Base-by-base conservation (phyloP, 2,329 filamentous ascomycete species). In the Fusarium liriodendri region DNA sequence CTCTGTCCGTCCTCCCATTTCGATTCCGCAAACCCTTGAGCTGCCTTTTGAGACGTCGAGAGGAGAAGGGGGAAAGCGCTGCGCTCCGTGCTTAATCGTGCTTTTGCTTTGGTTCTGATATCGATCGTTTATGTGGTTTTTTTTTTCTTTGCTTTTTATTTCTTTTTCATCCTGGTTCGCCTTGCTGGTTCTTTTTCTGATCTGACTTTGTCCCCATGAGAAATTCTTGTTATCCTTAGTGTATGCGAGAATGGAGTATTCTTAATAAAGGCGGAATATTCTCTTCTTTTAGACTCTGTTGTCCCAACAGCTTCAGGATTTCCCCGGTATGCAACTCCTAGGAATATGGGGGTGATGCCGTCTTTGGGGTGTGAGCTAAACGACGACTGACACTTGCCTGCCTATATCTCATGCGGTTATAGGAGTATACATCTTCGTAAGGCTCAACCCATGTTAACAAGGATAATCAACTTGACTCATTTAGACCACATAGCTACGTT, bases 201-300 rank as follows among this genome's bases (percentile, higher is more conserved):
- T 38, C 33, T 58, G 55, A 52, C 27, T 52, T 52, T 32, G 18
- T 52, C 60, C 63, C 65, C 42, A n/a, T 18, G 42, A 47, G 63
- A 72, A 70, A 70, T 70, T 61, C 67, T 70, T 70, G 66, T 66
- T 64, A 52, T 52, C 25, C 18, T 57, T 47, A 67, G 63, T 66
- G 64, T 78, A 70, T 67, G 64, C 64, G 66, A 76, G 73, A 68
- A 71, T 76, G 58, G 69, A 74, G 75, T 76, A 76, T 77, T 77
- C 73, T 78, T 78, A 78, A 78, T 78, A 78, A 74, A 78, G 75
- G 73, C 57, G 75, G 76, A 72, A 78, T 78, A 78, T 71, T 73
- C 73, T 72, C 71, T 74, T 72, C 69, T 76, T 63, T 35, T 45
- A 22, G 22, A 22, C 22, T 22, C 22, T 22, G 22, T 22, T 22